Evolutionary conservation across 1,284 basidiomycete genomes (phyloP).

Genomic region (Anthracocystis panici-leucophaei): DNA sequence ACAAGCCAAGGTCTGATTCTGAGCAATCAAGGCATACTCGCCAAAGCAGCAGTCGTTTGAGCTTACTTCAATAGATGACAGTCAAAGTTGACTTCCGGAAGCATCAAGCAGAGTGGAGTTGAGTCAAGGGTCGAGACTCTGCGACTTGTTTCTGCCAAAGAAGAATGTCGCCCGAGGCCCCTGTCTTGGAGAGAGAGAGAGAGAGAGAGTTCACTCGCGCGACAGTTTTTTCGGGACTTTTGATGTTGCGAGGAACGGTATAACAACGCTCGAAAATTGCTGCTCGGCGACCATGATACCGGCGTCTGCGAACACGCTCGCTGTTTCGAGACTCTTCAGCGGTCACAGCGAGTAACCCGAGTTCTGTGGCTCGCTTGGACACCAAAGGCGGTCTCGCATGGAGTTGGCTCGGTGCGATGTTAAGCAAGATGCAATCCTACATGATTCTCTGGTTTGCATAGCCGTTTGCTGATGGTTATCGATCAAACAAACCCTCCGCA

Average conservation of each 20-base stretch:
- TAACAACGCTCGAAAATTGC: neutral
- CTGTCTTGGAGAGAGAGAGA: constrained; percentile 12
- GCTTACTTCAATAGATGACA: no score
- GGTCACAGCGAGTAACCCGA: no score
- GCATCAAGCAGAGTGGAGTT: neutral
- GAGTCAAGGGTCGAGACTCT: constrained; percentile 7
- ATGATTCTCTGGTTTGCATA: neutral
- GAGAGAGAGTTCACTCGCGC: constrained; percentile 4
- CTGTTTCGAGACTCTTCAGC: no score
- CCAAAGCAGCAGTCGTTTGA: no score
- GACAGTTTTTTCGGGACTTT: neutral
- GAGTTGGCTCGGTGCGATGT: constrained; percentile 21
- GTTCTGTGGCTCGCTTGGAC: neutral
- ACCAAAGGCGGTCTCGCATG: constrained; percentile 11
- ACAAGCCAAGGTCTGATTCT: no score
- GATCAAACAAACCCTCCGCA: no score
- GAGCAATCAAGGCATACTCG: no score
- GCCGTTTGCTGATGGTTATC: constrained; percentile 6
- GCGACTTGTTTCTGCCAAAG: constrained; percentile 1
- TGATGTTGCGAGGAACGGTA: neutral
- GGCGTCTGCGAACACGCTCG: neutral
- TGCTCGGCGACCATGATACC: no score
- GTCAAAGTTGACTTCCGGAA: neutral
- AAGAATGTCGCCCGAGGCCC: constrained; percentile 13
- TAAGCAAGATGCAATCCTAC: neutral